Evolutionary conservation across 2,329 filamentous ascomycete species (phyloP), one percentile per base, ranked within the genome.

Genomic region (Hypoxylon sp.): DNA sequence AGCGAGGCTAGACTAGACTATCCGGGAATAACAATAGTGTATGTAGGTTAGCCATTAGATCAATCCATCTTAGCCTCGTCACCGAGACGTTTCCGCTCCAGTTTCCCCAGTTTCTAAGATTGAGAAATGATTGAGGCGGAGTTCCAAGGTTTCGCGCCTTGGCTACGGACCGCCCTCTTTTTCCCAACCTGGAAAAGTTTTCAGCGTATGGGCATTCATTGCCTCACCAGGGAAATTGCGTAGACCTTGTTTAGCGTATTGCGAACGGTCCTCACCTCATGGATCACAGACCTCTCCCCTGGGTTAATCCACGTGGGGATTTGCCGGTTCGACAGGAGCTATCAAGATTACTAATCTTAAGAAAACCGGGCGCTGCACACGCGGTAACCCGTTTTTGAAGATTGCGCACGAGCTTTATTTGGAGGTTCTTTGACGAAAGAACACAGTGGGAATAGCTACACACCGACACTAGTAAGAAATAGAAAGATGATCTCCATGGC

Each of bases 271-370:
- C 16, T 41, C 37, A 19, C 16, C 1, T 21, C 37, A 14, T 41
- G 16, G 37, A 41, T 41, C 37, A 41, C 14, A 21, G 37, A 34
- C 11, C 2, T 11, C 16, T 39, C 37, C 16, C 37, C 16, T 41
- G 37, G 37, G 37, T 41, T 41, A 41, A 41, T 41, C 37, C 37
- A 41, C 37, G 37, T 41, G 37, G 37, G n/a, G 19, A 41, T 16
- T n/a, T 41, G 16, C 37, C 37, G 37, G 11, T 21, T n/a, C 11
- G 37, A 21, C 37, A 41, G 37, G 11, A n/a, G n/a, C n/a, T n/a
- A n/a, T n/a, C n/a, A n/a, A n/a, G n/a, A n/a, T n/a, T n/a, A n/a
- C 37, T 41, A 41, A 41, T 41, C 37, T 41, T 19, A 41, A 8
- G 16, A 21, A 21, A 41, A 19, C 37, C 37, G 16, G 37, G 37